A percentile compares a stretch with the other conserved stretches of the same genome.
These are phyloP conservation scores for Digitaria exilis DNA, from an alignment of 202 grass and related monocot genomes.

Conservation along the genomic window DNA sequence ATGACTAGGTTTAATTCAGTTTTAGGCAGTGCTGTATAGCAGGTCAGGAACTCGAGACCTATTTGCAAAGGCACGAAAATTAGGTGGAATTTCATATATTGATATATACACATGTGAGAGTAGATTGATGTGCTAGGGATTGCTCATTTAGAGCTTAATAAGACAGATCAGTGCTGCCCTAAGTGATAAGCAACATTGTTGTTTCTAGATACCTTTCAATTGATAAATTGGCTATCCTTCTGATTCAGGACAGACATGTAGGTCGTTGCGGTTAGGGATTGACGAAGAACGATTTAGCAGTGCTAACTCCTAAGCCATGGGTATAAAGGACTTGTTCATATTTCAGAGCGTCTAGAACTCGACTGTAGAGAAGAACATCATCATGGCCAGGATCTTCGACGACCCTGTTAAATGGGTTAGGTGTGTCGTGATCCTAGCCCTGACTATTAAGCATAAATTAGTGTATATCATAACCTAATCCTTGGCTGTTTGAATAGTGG, in stretches of 20 bases:
- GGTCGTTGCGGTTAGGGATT: background rate
- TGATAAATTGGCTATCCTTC: slow-evolving; percentile 15
- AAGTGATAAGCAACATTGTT: slow-evolving; percentile 17
- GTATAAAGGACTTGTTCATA: background rate
- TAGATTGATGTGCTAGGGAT: slow-evolving; percentile 20
- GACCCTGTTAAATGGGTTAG: slow-evolving; percentile 44
- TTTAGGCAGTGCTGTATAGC: background rate
- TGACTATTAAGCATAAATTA: slow-evolving; percentile 33
- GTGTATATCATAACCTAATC: slow-evolving; percentile 34
- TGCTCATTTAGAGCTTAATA: slow-evolving; percentile 14
- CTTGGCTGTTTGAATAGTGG: background rate
- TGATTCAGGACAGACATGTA: background rate
- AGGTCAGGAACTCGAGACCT: background rate
- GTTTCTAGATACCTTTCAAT: slow-evolving; percentile 29
- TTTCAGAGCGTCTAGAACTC: too few species aligned
- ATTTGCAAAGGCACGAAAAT: slow-evolving; percentile 9
- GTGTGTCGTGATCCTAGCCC: slow-evolving; percentile 28
- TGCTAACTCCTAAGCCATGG: background rate
- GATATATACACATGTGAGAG: slow-evolving; percentile 17
- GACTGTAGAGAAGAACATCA: background rate
- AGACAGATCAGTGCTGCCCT: slow-evolving; percentile 20
- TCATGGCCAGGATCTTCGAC: slow-evolving; percentile 19
- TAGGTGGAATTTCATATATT: slow-evolving; percentile 29
- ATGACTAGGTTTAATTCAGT: background rate
- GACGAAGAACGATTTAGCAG: background rate